A percentile compares a stretch with the other conserved stretches of the same genome.
Conservation (phyloP, 2,329 filamentous ascomycete species). For the Colletotrichum salicis region DNA sequence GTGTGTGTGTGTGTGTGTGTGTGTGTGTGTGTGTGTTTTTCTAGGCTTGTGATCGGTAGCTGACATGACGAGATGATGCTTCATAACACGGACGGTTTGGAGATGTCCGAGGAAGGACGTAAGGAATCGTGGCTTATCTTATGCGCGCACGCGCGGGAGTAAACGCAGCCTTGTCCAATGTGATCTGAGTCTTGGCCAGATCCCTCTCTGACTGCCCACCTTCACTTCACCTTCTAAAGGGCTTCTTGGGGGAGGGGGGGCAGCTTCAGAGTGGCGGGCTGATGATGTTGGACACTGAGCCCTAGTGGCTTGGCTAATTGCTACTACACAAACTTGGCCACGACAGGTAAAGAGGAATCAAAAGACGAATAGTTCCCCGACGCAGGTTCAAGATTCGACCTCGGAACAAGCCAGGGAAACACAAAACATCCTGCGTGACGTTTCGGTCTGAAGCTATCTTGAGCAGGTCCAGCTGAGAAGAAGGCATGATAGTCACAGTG, state of each 20-base stretch:
- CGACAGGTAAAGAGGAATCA: background rate
- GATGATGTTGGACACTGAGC: background rate
- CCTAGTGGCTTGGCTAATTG: background rate
- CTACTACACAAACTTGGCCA: background rate
- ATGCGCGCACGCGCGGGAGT: background rate
- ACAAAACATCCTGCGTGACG: background rate
- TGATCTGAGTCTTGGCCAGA: background rate
- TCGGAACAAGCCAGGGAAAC: background rate
- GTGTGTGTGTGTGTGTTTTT: background rate
- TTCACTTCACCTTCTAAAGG: background rate
- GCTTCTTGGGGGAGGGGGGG: background rate
- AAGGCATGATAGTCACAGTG: background rate
- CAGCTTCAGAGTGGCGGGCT: background rate
- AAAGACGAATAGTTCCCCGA: conserved; percentile 7
- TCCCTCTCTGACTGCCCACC: background rate
- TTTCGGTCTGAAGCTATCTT: background rate
- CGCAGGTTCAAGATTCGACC: conserved; percentile 7
- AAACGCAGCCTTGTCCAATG: conserved; percentile 4
- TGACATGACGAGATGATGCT: conserved; percentile 23
- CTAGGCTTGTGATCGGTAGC: conserved; percentile 27
- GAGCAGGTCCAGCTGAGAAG: background rate
- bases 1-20: no score
- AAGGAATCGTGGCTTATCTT: conserved; percentile 29
- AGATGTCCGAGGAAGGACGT: conserved; percentile 34
- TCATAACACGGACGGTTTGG: conserved; percentile 32